Base-by-base conservation (phyloP, 176 grass and related monocot genomes). In the Lolium multiflorum region DNA sequence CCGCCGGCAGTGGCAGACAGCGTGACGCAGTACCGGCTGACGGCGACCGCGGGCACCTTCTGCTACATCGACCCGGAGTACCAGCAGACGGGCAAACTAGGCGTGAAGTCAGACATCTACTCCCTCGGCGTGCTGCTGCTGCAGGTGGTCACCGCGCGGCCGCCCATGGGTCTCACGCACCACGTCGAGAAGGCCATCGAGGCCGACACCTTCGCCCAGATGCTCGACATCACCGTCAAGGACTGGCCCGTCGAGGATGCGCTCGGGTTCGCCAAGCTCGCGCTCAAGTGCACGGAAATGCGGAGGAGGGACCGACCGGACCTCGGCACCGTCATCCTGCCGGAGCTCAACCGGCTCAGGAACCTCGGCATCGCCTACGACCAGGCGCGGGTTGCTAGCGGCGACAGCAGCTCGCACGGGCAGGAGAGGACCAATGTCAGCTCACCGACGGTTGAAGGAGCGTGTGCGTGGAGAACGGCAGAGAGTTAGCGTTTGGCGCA, bases 31-130 rank as follows among this genome's bases (percentile, higher is more conserved):
- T 99, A 96, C 80, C 82, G 88, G 82, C 84, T 99, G 71, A 99
- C 97, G 11, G 89, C 97, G 5, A 91, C 97, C 20, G 97, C 97
- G 7, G 94, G 97, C 4, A 99, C 94, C 11, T 99, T 99, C 88
- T 96, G 90, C 89, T 99, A 99, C 89, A 96, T 99, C 81, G 92
- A 99, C 59, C 97, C 97, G 22, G 94, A 99, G 97, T 99, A 99
- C 87, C 97, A 98, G 91, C 92, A 96, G 86, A 98, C 90, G 11
- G 97, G 97, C 3, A 96, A 96, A 82, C 82, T 96, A 1, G 90
- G 96, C 16, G 91, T 89, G 73, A 98, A 98, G 79, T 98, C 92
- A 0, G 97, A 98, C 90, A 90, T 98, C 63, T 98, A 98, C 86
- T 98, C 97, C 38, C 87, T 98, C 18, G 94, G 97, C 52, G 90